phyloP scores from a whole-genome alignment of 371 early-diverging fungal genomes.

The Zychaea mexicana region DNA sequence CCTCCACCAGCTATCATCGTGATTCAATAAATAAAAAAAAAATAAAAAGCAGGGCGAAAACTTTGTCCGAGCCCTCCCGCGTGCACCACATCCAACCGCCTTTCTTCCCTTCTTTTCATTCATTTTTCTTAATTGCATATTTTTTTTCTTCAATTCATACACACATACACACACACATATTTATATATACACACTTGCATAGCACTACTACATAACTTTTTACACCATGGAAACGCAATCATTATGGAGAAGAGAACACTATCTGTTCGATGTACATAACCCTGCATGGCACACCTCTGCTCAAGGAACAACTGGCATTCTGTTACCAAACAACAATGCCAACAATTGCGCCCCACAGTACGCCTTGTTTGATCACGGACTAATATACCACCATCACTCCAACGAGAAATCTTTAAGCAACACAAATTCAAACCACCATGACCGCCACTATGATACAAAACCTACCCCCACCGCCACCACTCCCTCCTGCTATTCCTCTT shows the following conservation, averaged over 20 bases:
- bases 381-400: conserved; percentile 6
- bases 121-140: conserved; percentile 3
- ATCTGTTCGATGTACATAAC: conserved; percentile 10
- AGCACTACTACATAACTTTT: not conserved
- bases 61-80: not conserved
- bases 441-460: not conserved
- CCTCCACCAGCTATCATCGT: conserved; percentile 18
- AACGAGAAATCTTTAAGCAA: not conserved
- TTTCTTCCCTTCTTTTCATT: not conserved
- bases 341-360: not conserved
- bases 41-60: no score
- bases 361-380: conserved; percentile 4
- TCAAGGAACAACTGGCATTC: not conserved
- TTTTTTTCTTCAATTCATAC: not conserved
- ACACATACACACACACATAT: not conserved
- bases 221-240: conserved; percentile 9
- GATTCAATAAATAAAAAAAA: not conserved
- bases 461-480: not conserved
- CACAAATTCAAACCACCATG: not conserved
- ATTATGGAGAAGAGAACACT: conserved; percentile 5
- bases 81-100: not conserved
- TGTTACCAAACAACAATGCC: not conserved
- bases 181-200: not conserved
- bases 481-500: no score
- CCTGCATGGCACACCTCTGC: not conserved